These are phyloP conservation scores for Candida argentea DNA, from an alignment of 805 yeast genomes.

Conservation along the genomic window DNA sequence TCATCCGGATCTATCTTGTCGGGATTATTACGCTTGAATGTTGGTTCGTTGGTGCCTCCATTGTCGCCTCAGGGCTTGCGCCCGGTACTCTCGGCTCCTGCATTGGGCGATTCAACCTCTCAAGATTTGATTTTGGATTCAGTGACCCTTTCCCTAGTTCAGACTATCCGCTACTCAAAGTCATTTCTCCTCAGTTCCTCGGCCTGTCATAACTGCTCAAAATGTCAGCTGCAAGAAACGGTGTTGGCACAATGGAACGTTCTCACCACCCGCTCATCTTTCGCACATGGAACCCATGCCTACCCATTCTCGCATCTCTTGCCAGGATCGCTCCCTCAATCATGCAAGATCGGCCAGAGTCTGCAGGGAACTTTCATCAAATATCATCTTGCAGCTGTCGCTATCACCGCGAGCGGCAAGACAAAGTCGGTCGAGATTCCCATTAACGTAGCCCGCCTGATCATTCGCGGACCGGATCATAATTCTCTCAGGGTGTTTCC, in stretches of 20 bases:
- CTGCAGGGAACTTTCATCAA: conserved; percentile 39
- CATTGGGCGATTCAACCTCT: conserved; percentile 11
- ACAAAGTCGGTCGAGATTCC: conserved; percentile 44
- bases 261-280: conserved; percentile 44
- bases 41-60: conserved; percentile 3
- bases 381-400: conserved; percentile 67
- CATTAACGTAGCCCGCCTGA: conserved; percentile 63
- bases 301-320: conserved; percentile 87
- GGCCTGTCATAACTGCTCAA: conserved; percentile 40
- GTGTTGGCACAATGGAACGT: conserved; percentile 87
- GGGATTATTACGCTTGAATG: conserved; percentile 56
- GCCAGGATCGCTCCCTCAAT: conserved; percentile 83
- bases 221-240: conserved; percentile 45
- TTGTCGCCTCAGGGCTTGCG: conserved; percentile 1
- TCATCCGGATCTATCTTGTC: conserved; percentile 80
- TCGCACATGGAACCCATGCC: conserved; percentile 63
- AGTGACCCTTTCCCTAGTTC: conserved; percentile 62
- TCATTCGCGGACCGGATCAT: conserved; percentile 72
- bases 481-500: conserved; percentile 89
- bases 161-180: conserved; percentile 52
- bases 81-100: conserved; percentile 1
- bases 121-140: conserved; percentile 42
- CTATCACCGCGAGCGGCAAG: conserved; percentile 16
- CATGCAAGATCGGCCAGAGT: conserved; percentile 52
- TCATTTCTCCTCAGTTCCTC: conserved; percentile 54